A percentile compares a stretch with the other conserved stretches of the same genome.
Evolutionary conservation across 2,329 filamentous ascomycete genomes (phyloP).

Genomic region (Ophiostoma tasmaniense): DNA sequence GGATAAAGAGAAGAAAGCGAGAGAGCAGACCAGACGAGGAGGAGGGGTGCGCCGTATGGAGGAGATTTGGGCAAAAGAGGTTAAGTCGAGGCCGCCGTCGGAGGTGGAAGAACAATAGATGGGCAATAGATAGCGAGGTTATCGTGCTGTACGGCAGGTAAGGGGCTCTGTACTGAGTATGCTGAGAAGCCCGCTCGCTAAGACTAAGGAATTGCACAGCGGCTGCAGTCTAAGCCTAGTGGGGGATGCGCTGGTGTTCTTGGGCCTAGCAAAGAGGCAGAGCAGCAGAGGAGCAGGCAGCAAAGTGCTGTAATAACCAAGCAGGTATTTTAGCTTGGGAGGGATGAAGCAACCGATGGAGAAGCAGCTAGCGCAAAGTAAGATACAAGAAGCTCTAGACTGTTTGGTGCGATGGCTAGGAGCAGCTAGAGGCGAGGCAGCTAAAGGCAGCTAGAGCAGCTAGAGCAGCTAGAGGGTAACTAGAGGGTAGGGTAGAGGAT

Average conservation of each 20-base stretch:
- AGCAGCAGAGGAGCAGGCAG: not conserved
- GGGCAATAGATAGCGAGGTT: constrained; percentile 10
- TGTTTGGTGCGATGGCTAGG: not conserved
- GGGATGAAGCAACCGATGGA: not conserved
- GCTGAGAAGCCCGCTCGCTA: not conserved
- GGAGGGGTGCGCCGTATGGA: constrained; percentile 11
- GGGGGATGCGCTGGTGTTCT: not conserved
- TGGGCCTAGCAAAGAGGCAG: not conserved
- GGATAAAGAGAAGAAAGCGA: constrained; percentile 9
- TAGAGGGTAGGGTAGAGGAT: not conserved
- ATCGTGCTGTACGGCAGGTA: not conserved
- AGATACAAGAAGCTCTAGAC: constrained; percentile 5
- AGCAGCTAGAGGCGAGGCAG: not conserved
- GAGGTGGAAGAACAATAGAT: constrained; percentile 17
- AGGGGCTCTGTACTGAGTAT: not conserved
- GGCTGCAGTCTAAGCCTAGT: constrained; percentile 1
- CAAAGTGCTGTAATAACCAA: not conserved
- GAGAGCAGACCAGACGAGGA: not conserved
- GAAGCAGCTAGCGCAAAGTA: constrained; percentile 1
- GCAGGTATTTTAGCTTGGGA: not conserved
- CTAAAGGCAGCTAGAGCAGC: not conserved
- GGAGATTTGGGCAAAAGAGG: constrained; percentile 12
- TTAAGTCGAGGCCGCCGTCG: constrained; percentile 17
- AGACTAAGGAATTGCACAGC: not conserved
- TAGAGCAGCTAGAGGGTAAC: not conserved